These are phyloP conservation scores for Macrolepiota albuminosa DNA, from an alignment of 768 basidiomycete genomes.

Conservation along the genomic window DNA sequence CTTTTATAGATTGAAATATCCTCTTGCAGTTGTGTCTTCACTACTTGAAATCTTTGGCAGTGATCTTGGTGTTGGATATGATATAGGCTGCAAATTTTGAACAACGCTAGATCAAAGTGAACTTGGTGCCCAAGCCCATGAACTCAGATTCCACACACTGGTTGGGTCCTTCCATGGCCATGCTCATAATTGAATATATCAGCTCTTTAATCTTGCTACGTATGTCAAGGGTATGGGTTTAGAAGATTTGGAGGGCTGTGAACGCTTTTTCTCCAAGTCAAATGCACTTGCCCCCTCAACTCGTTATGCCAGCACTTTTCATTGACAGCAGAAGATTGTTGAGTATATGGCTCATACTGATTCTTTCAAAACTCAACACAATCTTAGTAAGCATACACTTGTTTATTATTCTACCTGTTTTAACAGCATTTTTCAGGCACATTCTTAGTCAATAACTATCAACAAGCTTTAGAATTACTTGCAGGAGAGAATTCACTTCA, in stretches of 20 bases:
- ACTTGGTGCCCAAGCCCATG: too few species aligned
- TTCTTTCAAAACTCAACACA: background rate
- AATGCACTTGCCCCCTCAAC: too few species aligned
- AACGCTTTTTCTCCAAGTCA: too few species aligned
- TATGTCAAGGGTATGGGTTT: too few species aligned
- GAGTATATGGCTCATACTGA: background rate
- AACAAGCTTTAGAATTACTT: background rate
- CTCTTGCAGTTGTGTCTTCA: background rate
- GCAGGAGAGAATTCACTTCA: background rate
- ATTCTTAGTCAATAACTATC: conserved; percentile 4
- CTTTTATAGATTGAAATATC: background rate
- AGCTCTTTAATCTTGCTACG: too few species aligned
- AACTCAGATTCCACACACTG: too few species aligned
- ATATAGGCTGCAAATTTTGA: too few species aligned
- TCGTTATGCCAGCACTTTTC: too few species aligned
- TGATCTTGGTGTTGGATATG: background rate
- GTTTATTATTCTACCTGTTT: background rate
- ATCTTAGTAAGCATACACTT: background rate
- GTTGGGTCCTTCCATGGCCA: too few species aligned
- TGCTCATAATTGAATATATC: too few species aligned
- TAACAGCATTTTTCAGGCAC: background rate
- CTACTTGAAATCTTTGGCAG: background rate
- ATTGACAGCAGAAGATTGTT: background rate
- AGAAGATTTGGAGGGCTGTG: too few species aligned
- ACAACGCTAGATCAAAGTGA: too few species aligned